Conservation (phyloP, 495 filamentous ascomycete species). For the Corynascus novoguineensis region DNA sequence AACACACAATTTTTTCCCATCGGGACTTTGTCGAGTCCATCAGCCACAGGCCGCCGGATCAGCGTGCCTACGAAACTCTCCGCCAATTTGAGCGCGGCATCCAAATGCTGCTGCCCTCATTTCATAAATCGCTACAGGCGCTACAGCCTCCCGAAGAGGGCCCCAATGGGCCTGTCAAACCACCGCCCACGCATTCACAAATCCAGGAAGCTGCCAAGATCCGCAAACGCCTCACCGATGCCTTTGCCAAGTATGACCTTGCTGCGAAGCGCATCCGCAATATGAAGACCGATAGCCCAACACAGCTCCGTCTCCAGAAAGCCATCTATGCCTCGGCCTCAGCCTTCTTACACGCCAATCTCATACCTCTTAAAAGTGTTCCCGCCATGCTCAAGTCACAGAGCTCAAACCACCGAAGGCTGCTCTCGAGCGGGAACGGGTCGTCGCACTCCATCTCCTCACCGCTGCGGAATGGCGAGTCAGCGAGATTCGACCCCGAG, state of each 20-base stretch:
- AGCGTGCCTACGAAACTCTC: constrained; percentile 80
- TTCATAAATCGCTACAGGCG: constrained; percentile 69
- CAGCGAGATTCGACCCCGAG: constrained; percentile 45
- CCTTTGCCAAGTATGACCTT: constrained; percentile 83
- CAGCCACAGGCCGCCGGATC: constrained; percentile 62
- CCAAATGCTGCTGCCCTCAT: constrained; percentile 72
- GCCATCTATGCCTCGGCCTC: constrained; percentile 77
- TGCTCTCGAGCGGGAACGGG: constrained; percentile 31
- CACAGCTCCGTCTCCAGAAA: constrained; percentile 74
- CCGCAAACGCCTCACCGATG: constrained; percentile 83
- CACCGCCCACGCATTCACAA: constrained; percentile 65
- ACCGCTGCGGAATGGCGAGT: constrained; percentile 41
- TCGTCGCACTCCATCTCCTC: constrained; percentile 16
- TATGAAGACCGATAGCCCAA: constrained; percentile 61
- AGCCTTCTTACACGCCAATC: constrained; percentile 82
- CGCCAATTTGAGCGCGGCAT: constrained; percentile 89
- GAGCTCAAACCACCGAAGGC: constrained; percentile 38
- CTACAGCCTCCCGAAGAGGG: constrained; percentile 37
- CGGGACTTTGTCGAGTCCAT: constrained; percentile 73
- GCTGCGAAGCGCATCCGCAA: constrained; percentile 80
- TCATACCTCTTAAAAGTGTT: constrained; percentile 83
- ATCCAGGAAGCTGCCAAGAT: constrained; percentile 86
- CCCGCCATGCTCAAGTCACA: constrained; percentile 72
- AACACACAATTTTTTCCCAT: constrained; percentile 73
- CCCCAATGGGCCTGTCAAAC: constrained; percentile 52